Evolutionary conservation across 257 asterid species (phyloP).

Genomic region (Linderniella brevidens): DNA sequence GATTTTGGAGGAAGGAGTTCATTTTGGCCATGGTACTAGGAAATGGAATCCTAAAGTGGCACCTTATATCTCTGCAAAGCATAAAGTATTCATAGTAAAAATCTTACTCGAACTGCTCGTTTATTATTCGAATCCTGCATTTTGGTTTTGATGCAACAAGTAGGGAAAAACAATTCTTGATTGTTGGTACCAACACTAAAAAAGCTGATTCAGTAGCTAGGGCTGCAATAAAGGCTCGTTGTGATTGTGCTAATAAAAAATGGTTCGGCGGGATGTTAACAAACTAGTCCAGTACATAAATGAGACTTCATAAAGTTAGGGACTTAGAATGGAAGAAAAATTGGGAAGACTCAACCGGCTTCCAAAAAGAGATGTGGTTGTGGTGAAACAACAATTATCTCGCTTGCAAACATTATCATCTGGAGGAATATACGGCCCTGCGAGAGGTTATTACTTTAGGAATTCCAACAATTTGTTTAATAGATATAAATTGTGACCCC

Average conservation of each 20-base stretch:
- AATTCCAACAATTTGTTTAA: slow-evolving; percentile 6
- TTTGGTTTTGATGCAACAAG: neutral
- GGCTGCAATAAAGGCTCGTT: too few species aligned
- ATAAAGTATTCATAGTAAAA: slow-evolving; percentile 1
- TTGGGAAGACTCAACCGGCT: neutral
- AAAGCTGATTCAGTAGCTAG: neutral
- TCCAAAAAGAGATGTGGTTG: slow-evolving; percentile 4
- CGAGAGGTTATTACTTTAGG: neutral
- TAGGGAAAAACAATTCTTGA: slow-evolving; percentile 1
- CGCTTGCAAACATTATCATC: slow-evolving; percentile 2
- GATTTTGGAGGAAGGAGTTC: too few species aligned
- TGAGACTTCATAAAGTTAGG: slow-evolving; percentile 7
- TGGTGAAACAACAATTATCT: slow-evolving; percentile 5
- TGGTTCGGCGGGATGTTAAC: slow-evolving; percentile 7
- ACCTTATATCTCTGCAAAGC: slow-evolving; percentile 5
- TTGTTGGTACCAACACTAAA: neutral
- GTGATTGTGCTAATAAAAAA: slow-evolving; percentile 1
- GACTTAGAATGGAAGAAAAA: slow-evolving; percentile 7
- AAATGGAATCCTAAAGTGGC: slow-evolving; percentile 4
- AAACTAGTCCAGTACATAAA: slow-evolving; percentile 6
- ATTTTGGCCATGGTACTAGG: slow-evolving; percentile 1
- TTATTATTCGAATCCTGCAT: neutral
- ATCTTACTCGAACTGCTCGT: slow-evolving; percentile 3
- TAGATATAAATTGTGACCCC: slow-evolving; percentile 6
- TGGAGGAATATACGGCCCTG: slow-evolving; percentile 1